These are phyloP conservation scores for Fusarium sterilihyphosum DNA, from an alignment of 2,329 filamentous ascomycete species.

Conservation along the genomic window DNA sequence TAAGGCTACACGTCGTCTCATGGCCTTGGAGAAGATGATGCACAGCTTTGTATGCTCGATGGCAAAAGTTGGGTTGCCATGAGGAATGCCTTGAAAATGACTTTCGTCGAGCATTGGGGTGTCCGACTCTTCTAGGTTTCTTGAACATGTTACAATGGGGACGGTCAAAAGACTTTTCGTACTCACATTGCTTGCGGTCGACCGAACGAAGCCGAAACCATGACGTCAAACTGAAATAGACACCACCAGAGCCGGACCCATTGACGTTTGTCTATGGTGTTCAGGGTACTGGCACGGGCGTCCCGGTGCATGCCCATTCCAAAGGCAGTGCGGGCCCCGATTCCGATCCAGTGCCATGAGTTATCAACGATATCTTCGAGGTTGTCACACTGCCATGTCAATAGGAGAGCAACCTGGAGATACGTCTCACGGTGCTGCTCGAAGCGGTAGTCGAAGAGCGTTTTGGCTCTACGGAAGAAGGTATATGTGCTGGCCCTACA, in stretches of 20 bases:
- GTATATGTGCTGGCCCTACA: constrained; percentile 53
- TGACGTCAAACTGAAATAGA: constrained; percentile 52
- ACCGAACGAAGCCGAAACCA: constrained; percentile 55
- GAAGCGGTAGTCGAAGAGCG: constrained; percentile 62
- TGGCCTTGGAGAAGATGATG: constrained; percentile 57
- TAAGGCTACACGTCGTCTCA: constrained; percentile 42
- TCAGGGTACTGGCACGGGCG: constrained; percentile 43
- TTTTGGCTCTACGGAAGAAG: constrained; percentile 63
- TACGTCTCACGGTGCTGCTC: constrained; percentile 63
- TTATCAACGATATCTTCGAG: constrained; percentile 65
- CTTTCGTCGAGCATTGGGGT: constrained; percentile 54
- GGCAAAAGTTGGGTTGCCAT: constrained; percentile 55
- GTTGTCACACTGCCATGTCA: constrained; percentile 66
- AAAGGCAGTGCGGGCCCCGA: constrained; percentile 61
- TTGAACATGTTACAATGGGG: constrained; percentile 4
- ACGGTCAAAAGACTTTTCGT: neutral
- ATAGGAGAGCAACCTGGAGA: constrained; percentile 63
- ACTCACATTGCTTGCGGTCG: constrained; percentile 60
- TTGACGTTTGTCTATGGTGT: constrained; percentile 46
- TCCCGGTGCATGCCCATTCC: constrained; percentile 64
- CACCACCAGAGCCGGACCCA: constrained; percentile 55
- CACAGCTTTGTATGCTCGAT: constrained; percentile 61
- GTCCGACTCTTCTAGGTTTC: constrained; percentile 61
- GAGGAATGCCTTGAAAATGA: constrained; percentile 55
- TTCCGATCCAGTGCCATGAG: constrained; percentile 62